These are phyloP conservation scores for Wickerhamiella pararugosa DNA, from an alignment of 1,139 yeast genomes.

Conservation along the genomic window DNA sequence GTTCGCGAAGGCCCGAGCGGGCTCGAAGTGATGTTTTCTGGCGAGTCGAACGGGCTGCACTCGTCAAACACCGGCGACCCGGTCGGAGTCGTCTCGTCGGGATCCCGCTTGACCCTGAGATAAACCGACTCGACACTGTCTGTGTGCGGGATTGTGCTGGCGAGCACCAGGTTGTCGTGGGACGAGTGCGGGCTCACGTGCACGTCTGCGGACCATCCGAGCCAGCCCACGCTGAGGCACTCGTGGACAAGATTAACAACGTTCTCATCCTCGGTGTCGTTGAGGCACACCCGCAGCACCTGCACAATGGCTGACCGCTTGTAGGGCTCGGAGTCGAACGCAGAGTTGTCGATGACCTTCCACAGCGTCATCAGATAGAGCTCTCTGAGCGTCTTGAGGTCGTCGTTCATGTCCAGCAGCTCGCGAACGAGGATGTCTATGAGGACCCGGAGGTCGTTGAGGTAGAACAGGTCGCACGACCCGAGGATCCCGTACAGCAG, in stretches of 20 bases:
- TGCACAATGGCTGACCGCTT: constrained; percentile 41
- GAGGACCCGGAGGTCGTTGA: constrained; percentile 73
- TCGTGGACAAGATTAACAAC: neutral
- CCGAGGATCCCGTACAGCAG: constrained; percentile 63
- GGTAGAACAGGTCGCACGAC: constrained; percentile 50
- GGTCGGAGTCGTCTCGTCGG: too few species aligned
- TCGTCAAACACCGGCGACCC: too few species aligned
- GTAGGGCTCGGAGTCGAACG: constrained; percentile 41
- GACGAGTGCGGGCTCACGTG: constrained; percentile 5
- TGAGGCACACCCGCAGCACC: constrained; percentile 26
- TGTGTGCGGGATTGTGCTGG: neutral
- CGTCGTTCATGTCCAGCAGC: constrained; percentile 50
- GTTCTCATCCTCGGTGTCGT: neutral
- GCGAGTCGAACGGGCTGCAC: too few species aligned
- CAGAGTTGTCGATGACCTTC: constrained; percentile 57
- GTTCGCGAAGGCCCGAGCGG: too few species aligned
- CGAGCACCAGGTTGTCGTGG: constrained; percentile 2
- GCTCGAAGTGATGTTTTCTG: too few species aligned
- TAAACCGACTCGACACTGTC: too few species aligned
- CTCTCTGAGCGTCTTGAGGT: constrained; percentile 39
- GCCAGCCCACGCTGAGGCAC: constrained; percentile 4
- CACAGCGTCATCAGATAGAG: constrained; percentile 64
- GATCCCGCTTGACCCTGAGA: too few species aligned
- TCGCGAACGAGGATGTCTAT: constrained; percentile 79
- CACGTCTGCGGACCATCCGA: constrained; percentile 1